Base-by-base conservation (phyloP, 2,329 filamentous ascomycete genomes). In the Pyrenochaeta sp. region DNA sequence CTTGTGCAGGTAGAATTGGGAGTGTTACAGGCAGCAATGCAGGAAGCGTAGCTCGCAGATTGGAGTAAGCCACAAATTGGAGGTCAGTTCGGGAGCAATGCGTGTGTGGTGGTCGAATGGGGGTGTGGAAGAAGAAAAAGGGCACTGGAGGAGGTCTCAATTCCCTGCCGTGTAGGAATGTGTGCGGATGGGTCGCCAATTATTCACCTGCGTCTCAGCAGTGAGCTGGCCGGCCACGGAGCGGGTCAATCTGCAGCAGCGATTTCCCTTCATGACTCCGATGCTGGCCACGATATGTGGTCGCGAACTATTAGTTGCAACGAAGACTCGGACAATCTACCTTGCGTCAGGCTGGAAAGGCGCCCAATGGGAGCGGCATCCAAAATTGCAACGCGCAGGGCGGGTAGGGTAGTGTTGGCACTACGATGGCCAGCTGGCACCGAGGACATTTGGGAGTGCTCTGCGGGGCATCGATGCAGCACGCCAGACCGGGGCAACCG, bases 11-110 rank as follows among this genome's bases (percentile, higher is more conserved):
- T 58, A 59, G 60, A 68, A 55, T 62, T 56, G 59, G 65, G 55
- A 59, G 63, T 60, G 58, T 62, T 72, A 72, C 62, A 74, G 71
- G 72, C 72, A 71, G 72, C 73, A 74, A 72, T 75, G 73, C 73
- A 75, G 68, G 63, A 69, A 67, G 64, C 56, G 63, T 56, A 71
- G 69, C 70, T 69, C 61, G 66, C 60, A 66, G 64, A 54, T 50
- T 18, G 63, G 65, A 59, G 63, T 67, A 66, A 72, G 68, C 72
- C 72, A 75, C 71, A 65, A 58, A 61, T 63, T 56, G 68, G 64
- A 68, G 61, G 63, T 63, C 65, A 68, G 61, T 63, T 58, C 54
- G 64, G 63, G 56, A 63, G 64, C 54, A 59, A 60, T 58, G 66
- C 47, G 64, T 64, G 61, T 48, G 66, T 54, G 64, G 58, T 63